Base-by-base conservation (phyloP, 129 eudicot genomes). In the Pittosporum tobira region DNA sequence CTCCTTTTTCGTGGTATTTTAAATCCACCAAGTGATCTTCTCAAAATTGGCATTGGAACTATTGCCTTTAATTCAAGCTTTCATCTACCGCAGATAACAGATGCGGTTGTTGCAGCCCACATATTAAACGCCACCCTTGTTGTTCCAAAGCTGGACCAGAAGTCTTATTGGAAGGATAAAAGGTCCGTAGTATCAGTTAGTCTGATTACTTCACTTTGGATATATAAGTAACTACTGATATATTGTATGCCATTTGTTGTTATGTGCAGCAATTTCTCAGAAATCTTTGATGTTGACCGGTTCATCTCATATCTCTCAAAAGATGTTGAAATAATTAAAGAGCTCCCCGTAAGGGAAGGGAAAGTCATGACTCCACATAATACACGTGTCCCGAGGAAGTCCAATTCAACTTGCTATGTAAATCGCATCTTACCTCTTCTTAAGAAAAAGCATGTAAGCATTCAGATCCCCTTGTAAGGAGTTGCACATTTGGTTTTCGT, bases 71-170 rank as follows among this genome's bases (percentile, higher is more conserved):
- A n/a, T n/a, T n/a, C n/a, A n/a, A n/a, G n/a, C 1, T 31, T 16
- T 72, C 59, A 51, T 34, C 65, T 66, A 4, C 43, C 48, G 22
- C 84, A 85, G 95, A 85, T 85, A 67, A 75, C 71, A 10, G 95
- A 85, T 68, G 86, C 95, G 8, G 90, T 85, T 53, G 95, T 79
- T 48, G 84, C 90, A 2, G 95, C 95, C 59, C 73, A 85, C 54
- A 81, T 85, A 56, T 61, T 85, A 54, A 85, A 85, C 23, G 86
- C 89, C 2, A 79, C 90, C 10, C 81, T 85, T 6, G 77, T 85
- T n/a, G 84, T 85, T 52, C 95, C 95, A 5, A 73, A 64, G 48
- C 64, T 85, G 42, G 95, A 85, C 62, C 87, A 81, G 45, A 51
- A 58, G 44, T 85, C 95, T 14, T 85, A 78, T 38, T 85, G 95